Evolutionary conservation across 164 flowering plant genomes (phyloP).

Genomic region (Stephania japonica): DNA sequence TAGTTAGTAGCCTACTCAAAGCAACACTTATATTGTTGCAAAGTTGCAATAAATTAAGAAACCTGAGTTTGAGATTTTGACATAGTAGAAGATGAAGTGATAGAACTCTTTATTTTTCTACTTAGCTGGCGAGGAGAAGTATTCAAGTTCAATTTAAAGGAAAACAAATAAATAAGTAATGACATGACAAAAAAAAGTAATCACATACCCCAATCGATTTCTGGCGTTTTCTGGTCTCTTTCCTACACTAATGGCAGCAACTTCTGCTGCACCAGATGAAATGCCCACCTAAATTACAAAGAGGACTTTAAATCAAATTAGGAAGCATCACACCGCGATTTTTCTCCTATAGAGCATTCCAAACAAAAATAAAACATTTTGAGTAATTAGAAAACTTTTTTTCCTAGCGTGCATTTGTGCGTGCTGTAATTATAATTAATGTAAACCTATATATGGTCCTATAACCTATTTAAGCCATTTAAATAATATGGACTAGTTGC

Average conservation of each 20-base stretch:
- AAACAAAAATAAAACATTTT: too few species aligned
- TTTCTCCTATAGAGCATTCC: too few species aligned
- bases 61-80: too few species aligned
- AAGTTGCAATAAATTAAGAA: too few species aligned
- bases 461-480: not conserved
- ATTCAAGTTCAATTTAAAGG: not conserved
- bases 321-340: too few species aligned
- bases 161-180: not conserved
- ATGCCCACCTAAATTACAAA: slow-evolving; percentile 66
- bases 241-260: slow-evolving; percentile 75
- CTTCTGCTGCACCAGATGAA: slow-evolving; percentile 93
- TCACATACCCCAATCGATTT: slow-evolving; percentile 70
- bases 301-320: not conserved
- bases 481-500: slow-evolving; percentile 1
- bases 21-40: too few species aligned
- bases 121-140: not conserved
- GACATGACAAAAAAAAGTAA: too few species aligned
- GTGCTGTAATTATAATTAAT: not conserved
- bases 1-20: too few species aligned
- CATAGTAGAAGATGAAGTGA: too few species aligned
- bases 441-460: not conserved
- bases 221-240: slow-evolving; percentile 92
- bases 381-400: too few species aligned
- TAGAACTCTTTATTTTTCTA: too few species aligned
- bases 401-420: too few species aligned